Evolutionary conservation across 495 filamentous ascomycete species (phyloP).

Genomic region (Penicillium ochrochloron): DNA sequence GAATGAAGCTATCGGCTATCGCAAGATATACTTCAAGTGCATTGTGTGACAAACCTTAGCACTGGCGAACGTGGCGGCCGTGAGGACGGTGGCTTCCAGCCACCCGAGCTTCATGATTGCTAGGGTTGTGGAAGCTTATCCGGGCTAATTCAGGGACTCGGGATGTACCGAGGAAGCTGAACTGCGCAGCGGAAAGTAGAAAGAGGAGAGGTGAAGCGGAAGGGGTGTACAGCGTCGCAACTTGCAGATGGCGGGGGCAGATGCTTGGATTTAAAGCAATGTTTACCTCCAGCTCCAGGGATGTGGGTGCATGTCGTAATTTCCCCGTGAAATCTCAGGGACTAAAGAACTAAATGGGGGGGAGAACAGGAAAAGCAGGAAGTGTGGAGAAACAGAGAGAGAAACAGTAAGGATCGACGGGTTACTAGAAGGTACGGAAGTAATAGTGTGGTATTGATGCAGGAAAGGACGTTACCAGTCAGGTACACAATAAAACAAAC

Average conservation of each 20-base stretch:
- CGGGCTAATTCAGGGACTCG: constrained; percentile 14
- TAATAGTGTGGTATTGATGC: not conserved
- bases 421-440: not conserved
- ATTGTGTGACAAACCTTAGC: constrained; percentile 36
- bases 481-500: not conserved
- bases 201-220: not conserved
- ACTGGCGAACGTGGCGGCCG: constrained; percentile 43
- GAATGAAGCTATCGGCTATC: not conserved
- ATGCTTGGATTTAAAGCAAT: constrained; percentile 16
- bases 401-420: constrained; percentile 21
- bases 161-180: constrained; percentile 1
- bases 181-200: not conserved
- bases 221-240: not conserved
- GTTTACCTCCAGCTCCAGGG: constrained; percentile 3
- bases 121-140: constrained; percentile 9
- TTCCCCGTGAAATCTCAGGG: constrained; percentile 7
- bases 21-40: not conserved
- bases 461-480: not conserved
- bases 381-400: constrained; percentile 23
- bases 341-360: not conserved
- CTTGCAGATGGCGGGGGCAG: constrained; percentile 10
- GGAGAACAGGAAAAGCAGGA: constrained; percentile 11
- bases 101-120: constrained; percentile 47
- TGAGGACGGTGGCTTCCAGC: constrained; percentile 41
- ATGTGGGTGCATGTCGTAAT: constrained; percentile 8